A percentile compares a stretch with the other conserved stretches of the same genome.
These are phyloP conservation scores for Emergomyces orientalis DNA, from an alignment of 2,329 filamentous ascomycete genomes.

Conservation along the genomic window DNA sequence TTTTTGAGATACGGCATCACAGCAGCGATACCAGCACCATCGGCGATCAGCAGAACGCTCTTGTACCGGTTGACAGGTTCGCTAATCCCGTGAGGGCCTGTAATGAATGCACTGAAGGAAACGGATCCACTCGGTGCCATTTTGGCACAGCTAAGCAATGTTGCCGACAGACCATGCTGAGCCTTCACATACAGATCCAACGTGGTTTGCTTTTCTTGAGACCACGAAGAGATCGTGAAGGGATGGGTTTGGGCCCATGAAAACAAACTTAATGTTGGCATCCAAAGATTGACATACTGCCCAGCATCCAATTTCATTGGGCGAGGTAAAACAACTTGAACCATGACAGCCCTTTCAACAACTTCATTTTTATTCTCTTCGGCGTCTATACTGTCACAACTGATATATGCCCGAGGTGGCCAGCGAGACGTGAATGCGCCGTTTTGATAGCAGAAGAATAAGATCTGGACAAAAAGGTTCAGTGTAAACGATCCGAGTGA, in stretches of 20 bases:
- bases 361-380: slow-evolving; percentile 8
- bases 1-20: slow-evolving; percentile 29
- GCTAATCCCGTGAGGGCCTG: slow-evolving; percentile 25
- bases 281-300: slow-evolving; percentile 25
- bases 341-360: slow-evolving; percentile 10
- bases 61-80: slow-evolving; percentile 23
- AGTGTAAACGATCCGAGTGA: too few relatives aligned
- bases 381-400: background rate
- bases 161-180: slow-evolving; percentile 21
- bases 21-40: slow-evolving; percentile 24
- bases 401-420: slow-evolving; percentile 18
- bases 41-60: slow-evolving; percentile 27
- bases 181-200: slow-evolving; percentile 28
- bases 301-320: slow-evolving; percentile 20
- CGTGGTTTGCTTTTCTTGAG: slow-evolving; percentile 16
- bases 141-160: slow-evolving; percentile 16
- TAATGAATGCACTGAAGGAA: slow-evolving; percentile 25
- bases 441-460: too few relatives aligned
- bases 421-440: too few relatives aligned
- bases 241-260: slow-evolving; percentile 22
- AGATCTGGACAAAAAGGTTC: too few relatives aligned
- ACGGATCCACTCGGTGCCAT: slow-evolving; percentile 11
- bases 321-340: slow-evolving; percentile 18
- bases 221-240: slow-evolving; percentile 24
- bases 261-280: slow-evolving; percentile 19